phyloP scores from a whole-genome alignment of 2,329 filamentous ascomycete species.

The Colletotrichum incanum region DNA sequence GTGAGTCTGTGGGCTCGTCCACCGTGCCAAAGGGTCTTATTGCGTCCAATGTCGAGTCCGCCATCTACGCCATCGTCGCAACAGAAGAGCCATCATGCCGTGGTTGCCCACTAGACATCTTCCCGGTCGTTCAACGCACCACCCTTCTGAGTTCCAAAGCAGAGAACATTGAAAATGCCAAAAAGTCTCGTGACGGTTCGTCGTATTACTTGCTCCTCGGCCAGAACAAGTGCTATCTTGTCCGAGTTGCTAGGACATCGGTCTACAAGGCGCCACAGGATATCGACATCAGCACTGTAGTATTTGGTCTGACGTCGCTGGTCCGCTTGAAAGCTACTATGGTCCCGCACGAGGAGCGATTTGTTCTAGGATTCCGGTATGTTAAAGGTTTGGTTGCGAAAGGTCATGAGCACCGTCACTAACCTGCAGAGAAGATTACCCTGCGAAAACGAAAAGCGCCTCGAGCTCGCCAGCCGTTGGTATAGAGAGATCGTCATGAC shows the following conservation, averaged over 20 bases:
- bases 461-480: conserved; percentile 69
- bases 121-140: conserved; percentile 67
- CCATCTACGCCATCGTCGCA: conserved; percentile 64
- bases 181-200: conserved; percentile 64
- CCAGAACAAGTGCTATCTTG: conserved; percentile 67
- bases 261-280: conserved; percentile 60
- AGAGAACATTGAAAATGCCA: conserved; percentile 59
- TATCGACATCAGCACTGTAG: conserved; percentile 65
- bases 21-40: conserved; percentile 54
- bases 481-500: conserved; percentile 69
- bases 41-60: conserved; percentile 63
- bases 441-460: conserved; percentile 53
- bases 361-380: conserved; percentile 70
- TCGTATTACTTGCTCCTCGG: conserved; percentile 71
- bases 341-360: conserved; percentile 68
- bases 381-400: conserved; percentile 43
- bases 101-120: conserved; percentile 57
- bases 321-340: conserved; percentile 67
- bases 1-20: conserved; percentile 55
- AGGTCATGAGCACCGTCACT: conserved; percentile 44
- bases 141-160: conserved; percentile 58
- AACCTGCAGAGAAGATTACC: conserved; percentile 24
- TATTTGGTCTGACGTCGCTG: conserved; percentile 68
- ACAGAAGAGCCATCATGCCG: conserved; percentile 58
- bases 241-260: conserved; percentile 65